A percentile compares a stretch with the other conserved stretches of the same genome.
phyloP scores from a whole-genome alignment of 331 rosid genomes.

The Ulmus americana region DNA sequence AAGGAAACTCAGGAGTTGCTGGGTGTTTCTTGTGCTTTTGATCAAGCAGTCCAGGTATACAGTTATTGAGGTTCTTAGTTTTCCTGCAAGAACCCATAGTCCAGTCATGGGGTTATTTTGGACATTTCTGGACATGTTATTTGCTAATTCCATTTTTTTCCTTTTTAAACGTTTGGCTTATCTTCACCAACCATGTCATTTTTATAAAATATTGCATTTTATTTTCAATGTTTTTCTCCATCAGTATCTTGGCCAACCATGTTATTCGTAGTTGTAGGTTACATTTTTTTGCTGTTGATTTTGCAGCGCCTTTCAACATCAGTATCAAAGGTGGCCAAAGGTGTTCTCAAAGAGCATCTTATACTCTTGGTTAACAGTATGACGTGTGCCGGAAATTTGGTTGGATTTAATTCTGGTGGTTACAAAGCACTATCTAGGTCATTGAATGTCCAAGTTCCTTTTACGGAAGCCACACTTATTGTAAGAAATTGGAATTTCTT shows the following conservation, averaged over 20 bases:
- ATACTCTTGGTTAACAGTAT: conserved; percentile 80
- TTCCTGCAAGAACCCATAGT: neutral
- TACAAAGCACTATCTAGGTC: conserved; percentile 70
- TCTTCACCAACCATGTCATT: neutral
- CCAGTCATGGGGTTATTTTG: neutral
- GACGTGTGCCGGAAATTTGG: conserved; percentile 80
- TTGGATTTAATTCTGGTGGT: conserved; percentile 82
- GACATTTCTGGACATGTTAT: neutral
- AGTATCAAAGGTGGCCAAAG: conserved; percentile 85
- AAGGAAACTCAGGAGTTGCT: conserved; percentile 77
- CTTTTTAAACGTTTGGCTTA: neutral
- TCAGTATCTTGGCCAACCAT: neutral
- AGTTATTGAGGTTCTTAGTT: neutral
- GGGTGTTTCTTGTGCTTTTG: conserved; percentile 82
- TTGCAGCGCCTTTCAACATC: conserved; percentile 80
- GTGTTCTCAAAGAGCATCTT: conserved; percentile 90
- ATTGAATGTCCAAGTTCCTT: conserved; percentile 75
- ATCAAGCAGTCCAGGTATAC: conserved; percentile 69
- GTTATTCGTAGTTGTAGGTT: neutral
- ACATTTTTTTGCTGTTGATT: neutral
- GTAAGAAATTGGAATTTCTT: conserved; percentile 42
- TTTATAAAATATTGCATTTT: neutral
- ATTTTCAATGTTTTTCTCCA: neutral
- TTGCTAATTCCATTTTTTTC: neutral
- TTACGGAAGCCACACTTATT: conserved; percentile 81